Evolutionary conservation across 2,329 filamentous ascomycete species (phyloP), one percentile per base, ranked within the genome.

Genomic region (Trichoderma semiorbis): DNA sequence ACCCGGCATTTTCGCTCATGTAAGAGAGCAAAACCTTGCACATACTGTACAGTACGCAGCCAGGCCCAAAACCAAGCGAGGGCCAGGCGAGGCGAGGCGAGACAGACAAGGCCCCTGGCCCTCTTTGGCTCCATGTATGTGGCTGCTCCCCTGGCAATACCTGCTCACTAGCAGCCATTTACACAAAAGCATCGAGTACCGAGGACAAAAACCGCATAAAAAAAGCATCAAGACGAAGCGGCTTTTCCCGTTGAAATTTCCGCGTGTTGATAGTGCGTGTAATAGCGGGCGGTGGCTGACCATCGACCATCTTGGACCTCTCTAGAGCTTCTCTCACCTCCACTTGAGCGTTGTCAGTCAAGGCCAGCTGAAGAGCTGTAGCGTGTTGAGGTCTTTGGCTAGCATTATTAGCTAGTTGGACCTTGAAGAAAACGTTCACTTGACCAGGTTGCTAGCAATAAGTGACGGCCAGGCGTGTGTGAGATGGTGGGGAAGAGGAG

Each of bases 271-370:
- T 62, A 62, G 67, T 61, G 57, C 34, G 21, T 53, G 28, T 53
- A 62, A 69, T 30, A 69, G 67, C 67, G 67, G 67, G 57, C 57
- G 67, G 67, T 69, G 67, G 67, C 67, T 66, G 63, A 26, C 63
- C 63, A 28, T 14, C n/a, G 30, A n/a, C n/a, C 30, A 21, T 43
- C 18, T 68, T 43, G 65, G 16, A 14, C 60, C 34, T 39, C 24
- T 21, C 36, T 63, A 43, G 47, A 57, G 30, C 47, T 66, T 50
- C 14, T 50, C 21, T 50, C 34, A 28, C 55, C 55, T 69, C 55
- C 53, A 60, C 66, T 53, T 39, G n/a, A 26, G 28, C 21, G 11
- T 53, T 26, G n/a, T 43, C 43, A 43, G 57, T 21, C 47, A 50
- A n/a, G 39, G 30, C 28, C 12, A 69, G 67, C 67, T 69, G 67